Evolutionary conservation across 2,329 filamentous ascomycete genomes (phyloP).

Genomic region (Phyllosticta citrichinensis): DNA sequence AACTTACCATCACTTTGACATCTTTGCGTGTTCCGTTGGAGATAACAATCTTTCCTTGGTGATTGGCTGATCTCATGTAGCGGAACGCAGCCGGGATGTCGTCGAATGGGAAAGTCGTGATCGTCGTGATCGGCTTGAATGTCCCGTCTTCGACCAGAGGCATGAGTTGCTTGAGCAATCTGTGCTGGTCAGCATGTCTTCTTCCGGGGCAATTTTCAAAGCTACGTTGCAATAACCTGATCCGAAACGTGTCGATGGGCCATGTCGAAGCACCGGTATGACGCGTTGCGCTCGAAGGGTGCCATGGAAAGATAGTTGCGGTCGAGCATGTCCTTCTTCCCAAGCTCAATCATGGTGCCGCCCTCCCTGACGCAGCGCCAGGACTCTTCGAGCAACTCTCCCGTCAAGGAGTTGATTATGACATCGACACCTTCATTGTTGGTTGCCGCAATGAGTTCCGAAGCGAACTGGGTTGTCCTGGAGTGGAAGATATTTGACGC

Average conservation of each 20-base stretch:
- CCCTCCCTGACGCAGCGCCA: constrained; percentile 18
- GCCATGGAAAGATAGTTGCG: constrained; percentile 14
- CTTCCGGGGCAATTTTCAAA: neutral
- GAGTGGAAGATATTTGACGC: constrained; percentile 24
- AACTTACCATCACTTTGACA: constrained; percentile 3
- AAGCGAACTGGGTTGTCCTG: constrained; percentile 15
- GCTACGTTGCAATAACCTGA: constrained; percentile 16
- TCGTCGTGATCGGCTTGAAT: constrained; percentile 19
- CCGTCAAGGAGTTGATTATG: constrained; percentile 18
- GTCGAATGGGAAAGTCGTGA: constrained; percentile 13
- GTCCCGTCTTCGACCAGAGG: constrained; percentile 12
- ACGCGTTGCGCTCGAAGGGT: constrained; percentile 13
- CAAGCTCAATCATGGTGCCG: constrained; percentile 26
- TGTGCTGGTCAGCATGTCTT: constrained; percentile 1
- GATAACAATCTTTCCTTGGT: constrained; percentile 15
- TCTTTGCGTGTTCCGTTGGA: constrained; percentile 7
- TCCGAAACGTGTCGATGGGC: constrained; percentile 12
- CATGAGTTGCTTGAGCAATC: neutral
- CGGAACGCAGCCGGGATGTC: constrained; percentile 15
- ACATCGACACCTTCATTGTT: constrained; percentile 22
- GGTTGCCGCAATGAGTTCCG: constrained; percentile 15
- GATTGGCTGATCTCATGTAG: constrained; percentile 11
- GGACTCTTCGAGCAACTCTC: constrained; percentile 15
- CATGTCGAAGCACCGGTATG: neutral
- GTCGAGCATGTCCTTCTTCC: constrained; percentile 13